Conservation (phyloP, 2,329 filamentous ascomycete genomes). For the Samsoniella hepiali region DNA sequence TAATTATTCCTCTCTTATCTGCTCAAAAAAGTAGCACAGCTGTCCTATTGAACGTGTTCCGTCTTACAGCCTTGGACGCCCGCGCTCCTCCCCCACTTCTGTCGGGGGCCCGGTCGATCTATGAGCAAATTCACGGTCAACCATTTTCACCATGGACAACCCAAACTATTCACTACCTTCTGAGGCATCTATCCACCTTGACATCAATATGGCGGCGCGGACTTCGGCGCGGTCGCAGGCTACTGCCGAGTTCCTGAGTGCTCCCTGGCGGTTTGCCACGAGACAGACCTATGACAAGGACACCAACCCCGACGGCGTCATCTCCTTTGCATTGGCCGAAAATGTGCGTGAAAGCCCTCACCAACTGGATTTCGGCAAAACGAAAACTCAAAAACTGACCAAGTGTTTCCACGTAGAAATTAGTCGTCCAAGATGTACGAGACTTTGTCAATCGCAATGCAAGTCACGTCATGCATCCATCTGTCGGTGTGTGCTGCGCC, state of each 20-base stretch:
- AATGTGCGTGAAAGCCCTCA: slow-evolving; percentile 32
- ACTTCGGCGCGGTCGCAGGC: slow-evolving; percentile 27
- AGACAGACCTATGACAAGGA: slow-evolving; percentile 36
- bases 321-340: slow-evolving; percentile 49
- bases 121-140: slow-evolving; percentile 10
- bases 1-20: background rate
- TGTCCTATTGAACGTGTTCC: background rate
- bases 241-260: slow-evolving; percentile 25
- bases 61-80: background rate
- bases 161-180: background rate
- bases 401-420: slow-evolving; percentile 24
- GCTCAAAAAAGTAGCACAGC: background rate
- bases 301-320: slow-evolving; percentile 39
- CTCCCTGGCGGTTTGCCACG: slow-evolving; percentile 35
- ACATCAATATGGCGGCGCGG: slow-evolving; percentile 16
- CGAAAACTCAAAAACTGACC: background rate
- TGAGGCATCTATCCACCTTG: background rate
- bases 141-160: background rate
- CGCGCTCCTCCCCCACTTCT: slow-evolving; percentile 12
- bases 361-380: background rate
- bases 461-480: slow-evolving; percentile 20
- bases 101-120: slow-evolving; percentile 9
- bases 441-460: slow-evolving; percentile 31
- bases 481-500: background rate
- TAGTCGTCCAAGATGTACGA: slow-evolving; percentile 39